Conservation (phyloP, 2,329 filamentous ascomycete genomes). For the Zymoseptoria crescenta region DNA sequence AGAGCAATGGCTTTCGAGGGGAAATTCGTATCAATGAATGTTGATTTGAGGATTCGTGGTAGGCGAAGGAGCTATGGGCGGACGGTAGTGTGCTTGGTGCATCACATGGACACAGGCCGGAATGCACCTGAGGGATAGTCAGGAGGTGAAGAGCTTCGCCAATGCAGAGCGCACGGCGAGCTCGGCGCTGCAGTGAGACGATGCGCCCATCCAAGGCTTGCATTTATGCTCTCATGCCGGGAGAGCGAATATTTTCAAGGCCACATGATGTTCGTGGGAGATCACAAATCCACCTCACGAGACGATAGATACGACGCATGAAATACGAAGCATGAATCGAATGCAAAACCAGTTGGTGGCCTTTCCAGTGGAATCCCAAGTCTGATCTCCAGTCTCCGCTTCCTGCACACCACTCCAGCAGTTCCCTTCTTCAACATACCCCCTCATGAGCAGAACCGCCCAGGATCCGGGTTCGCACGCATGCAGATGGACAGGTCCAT, state of each 20-base stretch:
- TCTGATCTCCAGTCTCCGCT: too few species aligned
- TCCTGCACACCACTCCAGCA: too few species aligned
- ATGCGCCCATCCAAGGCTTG: too few species aligned
- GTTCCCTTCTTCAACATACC: too few species aligned
- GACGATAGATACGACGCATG: background rate
- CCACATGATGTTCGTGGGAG: too few species aligned
- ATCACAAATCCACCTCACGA: background rate
- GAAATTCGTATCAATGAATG: slow-evolving; percentile 1
- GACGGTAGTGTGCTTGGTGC: background rate
- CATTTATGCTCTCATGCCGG: background rate
- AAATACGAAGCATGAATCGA: background rate
- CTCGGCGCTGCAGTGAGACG: background rate
- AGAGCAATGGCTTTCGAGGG: slow-evolving; percentile 1
- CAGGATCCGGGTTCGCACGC: too few species aligned
- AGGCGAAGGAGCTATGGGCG: background rate
- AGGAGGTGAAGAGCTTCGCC: background rate
- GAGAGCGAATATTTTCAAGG: too few species aligned
- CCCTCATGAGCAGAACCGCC: too few species aligned
- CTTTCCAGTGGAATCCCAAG: too few species aligned
- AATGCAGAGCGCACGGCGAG: background rate
- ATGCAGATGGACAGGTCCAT: too few species aligned
- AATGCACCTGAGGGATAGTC: background rate
- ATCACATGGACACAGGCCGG: background rate
- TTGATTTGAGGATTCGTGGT: background rate
- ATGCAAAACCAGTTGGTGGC: background rate